Evolutionary conservation across 176 grass and related monocot species (phyloP).

Genomic region (Carex cristatella): DNA sequence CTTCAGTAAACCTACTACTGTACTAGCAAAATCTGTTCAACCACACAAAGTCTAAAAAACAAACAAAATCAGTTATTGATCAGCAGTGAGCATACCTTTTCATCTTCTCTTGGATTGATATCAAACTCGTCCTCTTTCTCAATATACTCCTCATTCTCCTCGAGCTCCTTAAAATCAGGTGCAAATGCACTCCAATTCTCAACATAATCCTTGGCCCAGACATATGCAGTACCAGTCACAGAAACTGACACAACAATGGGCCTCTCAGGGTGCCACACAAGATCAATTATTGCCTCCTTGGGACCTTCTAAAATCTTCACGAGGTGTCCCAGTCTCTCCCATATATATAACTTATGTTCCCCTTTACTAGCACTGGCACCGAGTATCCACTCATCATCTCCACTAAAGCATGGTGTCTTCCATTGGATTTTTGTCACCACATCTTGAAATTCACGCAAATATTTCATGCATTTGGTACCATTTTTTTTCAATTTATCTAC

Average conservation of each 20-base stretch:
- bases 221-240: constrained; percentile 61
- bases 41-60: not conserved
- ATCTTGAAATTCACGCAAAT: constrained; percentile 87
- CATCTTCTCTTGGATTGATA: constrained; percentile 55
- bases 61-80: constrained; percentile 8
- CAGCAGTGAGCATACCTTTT: constrained; percentile 37
- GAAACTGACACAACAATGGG: constrained; percentile 79
- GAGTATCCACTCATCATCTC: constrained; percentile 93
- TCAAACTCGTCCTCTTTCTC: constrained; percentile 95
- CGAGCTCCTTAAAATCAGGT: constrained; percentile 90
- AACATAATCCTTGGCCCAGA: constrained; percentile 88
- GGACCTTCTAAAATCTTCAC: constrained; percentile 98
- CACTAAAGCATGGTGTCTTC: constrained; percentile 98
- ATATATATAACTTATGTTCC: constrained; percentile 91
- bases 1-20: not conserved
- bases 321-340: constrained; percentile 74
- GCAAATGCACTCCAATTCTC: constrained; percentile 99
- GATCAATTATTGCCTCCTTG: constrained; percentile 88
- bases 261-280: constrained; percentile 87
- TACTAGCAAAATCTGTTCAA: not conserved
- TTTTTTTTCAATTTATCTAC: constrained; percentile 65
- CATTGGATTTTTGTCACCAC: constrained; percentile 89
- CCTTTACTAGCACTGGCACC: constrained; percentile 97
- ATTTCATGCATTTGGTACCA: constrained; percentile 55
- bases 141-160: constrained; percentile 97